Conservation (phyloP, 208 protist species). For the Crithidia expoeki region DNA sequence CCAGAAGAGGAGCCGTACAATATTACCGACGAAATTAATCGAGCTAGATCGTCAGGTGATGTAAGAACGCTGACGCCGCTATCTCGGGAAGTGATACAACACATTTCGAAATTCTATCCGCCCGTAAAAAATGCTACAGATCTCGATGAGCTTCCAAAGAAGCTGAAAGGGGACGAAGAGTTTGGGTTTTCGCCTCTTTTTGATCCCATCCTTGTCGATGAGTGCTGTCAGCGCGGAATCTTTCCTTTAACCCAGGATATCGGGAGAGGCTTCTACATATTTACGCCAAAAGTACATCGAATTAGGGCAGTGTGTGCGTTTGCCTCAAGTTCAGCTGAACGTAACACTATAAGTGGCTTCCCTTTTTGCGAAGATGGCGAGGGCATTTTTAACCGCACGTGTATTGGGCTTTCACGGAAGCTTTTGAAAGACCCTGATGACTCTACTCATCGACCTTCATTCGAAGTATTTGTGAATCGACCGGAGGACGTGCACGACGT, state of each 20-base stretch:
- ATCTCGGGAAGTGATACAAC: constrained; percentile 18
- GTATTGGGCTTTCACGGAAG: constrained; percentile 59
- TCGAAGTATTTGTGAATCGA: constrained; percentile 79
- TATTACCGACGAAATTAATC: constrained; percentile 42
- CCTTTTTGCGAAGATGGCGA: constrained; percentile 34
- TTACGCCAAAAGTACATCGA: constrained; percentile 76
- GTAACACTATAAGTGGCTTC: constrained; percentile 41
- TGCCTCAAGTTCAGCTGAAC: constrained; percentile 22
- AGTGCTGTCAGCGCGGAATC: constrained; percentile 70
- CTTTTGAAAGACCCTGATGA: constrained; percentile 38
- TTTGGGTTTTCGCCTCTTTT: constrained; percentile 76
- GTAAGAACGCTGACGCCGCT: constrained; percentile 41
- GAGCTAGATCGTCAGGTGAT: constrained; percentile 19
- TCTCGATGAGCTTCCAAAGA: constrained; percentile 42
- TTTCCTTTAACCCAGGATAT: constrained; percentile 66
- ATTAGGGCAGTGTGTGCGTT: constrained; percentile 49
- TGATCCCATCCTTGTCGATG: constrained; percentile 68
- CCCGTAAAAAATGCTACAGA: constrained; percentile 41
- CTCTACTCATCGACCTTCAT: constrained; percentile 24
- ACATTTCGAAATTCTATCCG: constrained; percentile 39
- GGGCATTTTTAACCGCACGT: constrained; percentile 30
- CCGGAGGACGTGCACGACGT: constrained; percentile 63
- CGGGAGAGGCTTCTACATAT: constrained; percentile 41
- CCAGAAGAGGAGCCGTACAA: constrained; percentile 14
- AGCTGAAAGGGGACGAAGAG: constrained; percentile 42